Percentiles rank a stretch among this genome's conserved stretches.
phyloP scores from a whole-genome alignment of 768 basidiomycete genomes.

The Mrakia gelida region DNA sequence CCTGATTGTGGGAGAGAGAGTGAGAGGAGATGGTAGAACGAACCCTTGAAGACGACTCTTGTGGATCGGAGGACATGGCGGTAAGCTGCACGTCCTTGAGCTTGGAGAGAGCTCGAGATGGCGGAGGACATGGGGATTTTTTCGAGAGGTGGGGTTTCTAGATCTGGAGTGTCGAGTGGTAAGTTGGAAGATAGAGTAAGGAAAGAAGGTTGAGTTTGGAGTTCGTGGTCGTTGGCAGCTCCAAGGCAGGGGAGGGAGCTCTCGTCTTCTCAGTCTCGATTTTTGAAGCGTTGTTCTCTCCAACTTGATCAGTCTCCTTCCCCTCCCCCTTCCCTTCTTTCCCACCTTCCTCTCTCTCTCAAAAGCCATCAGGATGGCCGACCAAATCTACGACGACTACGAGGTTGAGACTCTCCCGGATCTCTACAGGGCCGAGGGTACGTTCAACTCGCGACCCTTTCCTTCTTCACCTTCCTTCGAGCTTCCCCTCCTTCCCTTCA shows the following conservation, averaged over 20 bases:
- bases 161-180: too few species aligned
- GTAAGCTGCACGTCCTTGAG: slow-evolving; percentile 26
- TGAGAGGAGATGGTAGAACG: background rate
- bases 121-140: background rate
- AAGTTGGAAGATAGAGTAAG: too few species aligned
- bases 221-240: too few species aligned
- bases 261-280: background rate
- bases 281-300: background rate
- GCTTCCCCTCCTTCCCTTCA: background rate
- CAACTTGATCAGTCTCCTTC: background rate
- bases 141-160: background rate
- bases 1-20: background rate
- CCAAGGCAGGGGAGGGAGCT: background rate
- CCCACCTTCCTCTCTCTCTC: background rate
- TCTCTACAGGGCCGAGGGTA: slow-evolving; percentile 21
- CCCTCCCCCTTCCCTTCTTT: slow-evolving; percentile 1
- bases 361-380: slow-evolving; percentile 3
- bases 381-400: slow-evolving; percentile 17
- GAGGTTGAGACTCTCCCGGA: slow-evolving; percentile 25
- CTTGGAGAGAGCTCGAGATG: slow-evolving; percentile 24
- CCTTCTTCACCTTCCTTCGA: background rate
- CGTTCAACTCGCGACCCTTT: background rate
- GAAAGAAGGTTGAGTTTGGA: too few species aligned
- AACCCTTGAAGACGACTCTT: slow-evolving; percentile 19
- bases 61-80: slow-evolving; percentile 23